Percentiles rank a stretch among this genome's conserved stretches.
Conservation (phyloP, 768 basidiomycete species). For the Mycena chlorophos region DNA sequence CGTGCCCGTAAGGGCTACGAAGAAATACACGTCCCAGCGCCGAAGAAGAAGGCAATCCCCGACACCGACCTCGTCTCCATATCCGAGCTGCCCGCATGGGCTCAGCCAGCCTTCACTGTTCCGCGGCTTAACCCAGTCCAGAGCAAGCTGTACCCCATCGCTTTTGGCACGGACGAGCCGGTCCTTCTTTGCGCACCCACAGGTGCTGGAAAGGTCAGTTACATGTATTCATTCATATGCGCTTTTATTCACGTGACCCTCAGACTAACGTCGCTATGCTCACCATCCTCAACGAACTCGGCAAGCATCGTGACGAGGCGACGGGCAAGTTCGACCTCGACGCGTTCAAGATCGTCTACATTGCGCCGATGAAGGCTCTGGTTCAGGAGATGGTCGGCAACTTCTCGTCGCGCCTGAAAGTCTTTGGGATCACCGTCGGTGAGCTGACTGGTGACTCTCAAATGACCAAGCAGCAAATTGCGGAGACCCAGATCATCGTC, state of each 20-base stretch:
- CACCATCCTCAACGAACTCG: slow-evolving; percentile 86
- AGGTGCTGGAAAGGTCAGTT: slow-evolving; percentile 93
- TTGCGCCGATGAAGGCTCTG: slow-evolving; percentile 99
- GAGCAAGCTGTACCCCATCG: slow-evolving; percentile 88
- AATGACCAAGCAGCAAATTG: slow-evolving; percentile 96
- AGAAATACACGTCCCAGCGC: slow-evolving; percentile 95
- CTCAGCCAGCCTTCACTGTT: slow-evolving; percentile 82
- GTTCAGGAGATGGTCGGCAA: slow-evolving; percentile 99
- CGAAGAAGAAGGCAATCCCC: slow-evolving; percentile 68
- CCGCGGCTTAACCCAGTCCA: slow-evolving; percentile 87
- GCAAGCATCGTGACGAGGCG: slow-evolving; percentile 81
- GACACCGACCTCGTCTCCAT: slow-evolving; percentile 74
- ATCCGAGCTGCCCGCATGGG: slow-evolving; percentile 78
- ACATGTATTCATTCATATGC: not conserved
- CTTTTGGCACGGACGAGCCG: slow-evolving; percentile 94
- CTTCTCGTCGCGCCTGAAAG: slow-evolving; percentile 74
- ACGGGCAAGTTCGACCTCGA: slow-evolving; percentile 82
- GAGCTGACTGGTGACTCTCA: slow-evolving; percentile 97
- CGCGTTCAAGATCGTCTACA: slow-evolving; percentile 94
- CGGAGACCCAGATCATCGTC: slow-evolving; percentile 97
- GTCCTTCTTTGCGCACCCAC: slow-evolving; percentile 96
- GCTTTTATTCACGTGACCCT: slow-evolving; percentile 9
- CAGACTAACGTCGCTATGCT: slow-evolving; percentile 99
- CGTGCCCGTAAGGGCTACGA: slow-evolving; percentile 95
- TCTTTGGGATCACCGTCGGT: slow-evolving; percentile 78